Conservation (phyloP, 2,329 filamentous ascomycete species). For the Dichotomopilus funicola region DNA sequence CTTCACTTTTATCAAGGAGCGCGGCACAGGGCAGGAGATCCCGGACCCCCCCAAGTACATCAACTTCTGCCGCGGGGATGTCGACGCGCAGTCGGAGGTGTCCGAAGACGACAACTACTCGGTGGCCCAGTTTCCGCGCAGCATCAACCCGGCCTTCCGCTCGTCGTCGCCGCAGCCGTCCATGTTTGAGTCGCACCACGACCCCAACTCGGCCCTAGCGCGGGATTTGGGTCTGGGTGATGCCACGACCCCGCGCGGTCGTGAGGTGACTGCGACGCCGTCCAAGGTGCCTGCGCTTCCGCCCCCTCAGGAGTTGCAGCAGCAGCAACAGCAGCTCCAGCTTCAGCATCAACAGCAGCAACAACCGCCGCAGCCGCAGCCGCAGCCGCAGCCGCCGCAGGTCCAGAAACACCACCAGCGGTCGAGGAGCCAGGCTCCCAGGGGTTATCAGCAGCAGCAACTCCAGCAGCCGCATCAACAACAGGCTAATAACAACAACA, state of each 20-base stretch:
- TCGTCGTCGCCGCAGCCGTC: slow-evolving; percentile 96
- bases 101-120: slow-evolving; percentile 88
- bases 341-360: slow-evolving; percentile 5
- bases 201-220: slow-evolving; percentile 68
- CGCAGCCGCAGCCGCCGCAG: slow-evolving; percentile 8
- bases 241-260: slow-evolving; percentile 37
- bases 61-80: slow-evolving; percentile 91
- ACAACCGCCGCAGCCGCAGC: background rate
- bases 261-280: slow-evolving; percentile 46
- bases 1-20: slow-evolving; percentile 75
- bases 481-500: slow-evolving; percentile 6
- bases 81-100: slow-evolving; percentile 73
- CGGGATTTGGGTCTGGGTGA: slow-evolving; percentile 60
- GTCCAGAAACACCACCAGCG: slow-evolving; percentile 1
- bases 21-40: slow-evolving; percentile 92
- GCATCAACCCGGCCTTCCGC: slow-evolving; percentile 91
- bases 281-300: slow-evolving; percentile 38
- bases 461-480: slow-evolving; percentile 1
- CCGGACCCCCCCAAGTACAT: slow-evolving; percentile 96
- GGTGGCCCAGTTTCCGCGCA: slow-evolving; percentile 89
- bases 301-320: background rate
- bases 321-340: background rate
- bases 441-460: slow-evolving; percentile 23
- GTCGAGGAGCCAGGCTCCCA: slow-evolving; percentile 18
- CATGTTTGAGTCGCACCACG: slow-evolving; percentile 85